Conservation (phyloP, 768 basidiomycete genomes). For the Collybia mongolica region DNA sequence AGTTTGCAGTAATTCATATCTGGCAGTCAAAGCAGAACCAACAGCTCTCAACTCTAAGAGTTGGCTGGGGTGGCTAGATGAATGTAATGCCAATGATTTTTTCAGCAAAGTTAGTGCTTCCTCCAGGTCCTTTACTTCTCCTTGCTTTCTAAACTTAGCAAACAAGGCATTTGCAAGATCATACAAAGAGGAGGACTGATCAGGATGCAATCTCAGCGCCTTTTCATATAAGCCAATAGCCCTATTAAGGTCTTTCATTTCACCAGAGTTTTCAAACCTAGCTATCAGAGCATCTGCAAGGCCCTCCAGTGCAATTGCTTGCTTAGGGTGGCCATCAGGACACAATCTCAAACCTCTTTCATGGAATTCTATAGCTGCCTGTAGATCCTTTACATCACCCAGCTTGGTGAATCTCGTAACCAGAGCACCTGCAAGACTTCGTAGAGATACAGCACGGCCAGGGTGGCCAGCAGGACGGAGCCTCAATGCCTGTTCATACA, state of each 20-base stretch:
- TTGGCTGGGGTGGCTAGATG: conserved; percentile 6
- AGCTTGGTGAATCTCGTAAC: conserved; percentile 19
- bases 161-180: background rate
- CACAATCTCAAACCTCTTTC: conserved; percentile 20
- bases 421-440: conserved; percentile 16
- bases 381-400: conserved; percentile 21
- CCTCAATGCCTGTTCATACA: conserved; percentile 9
- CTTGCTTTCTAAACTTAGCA: conserved; percentile 1
- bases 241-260: conserved; percentile 25
- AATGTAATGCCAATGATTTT: conserved; percentile 5
- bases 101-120: conserved; percentile 12
- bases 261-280: conserved; percentile 22
- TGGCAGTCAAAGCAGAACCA: conserved; percentile 7
- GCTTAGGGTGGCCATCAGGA: conserved; percentile 15
- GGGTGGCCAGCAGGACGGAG: conserved; percentile 12
- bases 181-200: background rate
- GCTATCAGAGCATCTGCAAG: conserved; percentile 23
- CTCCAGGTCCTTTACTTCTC: conserved; percentile 5
- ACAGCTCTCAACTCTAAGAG: conserved; percentile 7
- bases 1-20: conserved; percentile 18
- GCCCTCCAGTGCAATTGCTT: conserved; percentile 16
- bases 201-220: conserved; percentile 6
- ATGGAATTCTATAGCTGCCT: conserved; percentile 24
- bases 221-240: conserved; percentile 10
- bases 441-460: background rate